Evolutionary conservation across 2,329 filamentous ascomycete genomes (phyloP).

Genomic region (Colletotrichum gloeosporioides): DNA sequence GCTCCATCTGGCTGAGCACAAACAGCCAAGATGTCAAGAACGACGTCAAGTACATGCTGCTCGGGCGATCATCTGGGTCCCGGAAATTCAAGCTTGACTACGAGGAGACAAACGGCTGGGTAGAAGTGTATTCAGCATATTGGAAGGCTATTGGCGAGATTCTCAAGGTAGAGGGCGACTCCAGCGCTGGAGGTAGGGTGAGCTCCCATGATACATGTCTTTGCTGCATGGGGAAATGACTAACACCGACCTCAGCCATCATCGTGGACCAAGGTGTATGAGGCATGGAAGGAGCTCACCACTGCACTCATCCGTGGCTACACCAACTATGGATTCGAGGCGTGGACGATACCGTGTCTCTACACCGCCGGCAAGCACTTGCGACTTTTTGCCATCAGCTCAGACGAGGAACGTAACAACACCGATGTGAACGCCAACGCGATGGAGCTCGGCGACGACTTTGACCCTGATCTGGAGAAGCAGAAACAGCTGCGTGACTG

Average conservation of each 20-base stretch:
- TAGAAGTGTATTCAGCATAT: conserved; percentile 81
- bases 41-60: conserved; percentile 76
- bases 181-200: conserved; percentile 34
- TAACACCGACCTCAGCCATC: conserved; percentile 31
- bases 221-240: not conserved
- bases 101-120: conserved; percentile 80
- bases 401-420: conserved; percentile 71
- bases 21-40: conserved; percentile 69
- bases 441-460: conserved; percentile 71
- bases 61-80: conserved; percentile 48
- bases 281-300: conserved; percentile 85
- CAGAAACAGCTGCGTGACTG: conserved; percentile 90
- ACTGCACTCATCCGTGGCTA: conserved; percentile 83
- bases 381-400: conserved; percentile 86
- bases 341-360: conserved; percentile 92
- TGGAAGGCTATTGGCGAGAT: conserved; percentile 84
- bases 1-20: conserved; percentile 73
- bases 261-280: conserved; percentile 86
- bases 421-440: conserved; percentile 40
- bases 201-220: conserved; percentile 1
- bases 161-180: conserved; percentile 65
- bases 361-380: conserved; percentile 89
- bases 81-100: conserved; percentile 61
- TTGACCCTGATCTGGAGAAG: conserved; percentile 76
- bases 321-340: conserved; percentile 74